These are phyloP conservation scores for Sambucus nigra DNA, from an alignment of 129 eudicot species.

Conservation along the genomic window DNA sequence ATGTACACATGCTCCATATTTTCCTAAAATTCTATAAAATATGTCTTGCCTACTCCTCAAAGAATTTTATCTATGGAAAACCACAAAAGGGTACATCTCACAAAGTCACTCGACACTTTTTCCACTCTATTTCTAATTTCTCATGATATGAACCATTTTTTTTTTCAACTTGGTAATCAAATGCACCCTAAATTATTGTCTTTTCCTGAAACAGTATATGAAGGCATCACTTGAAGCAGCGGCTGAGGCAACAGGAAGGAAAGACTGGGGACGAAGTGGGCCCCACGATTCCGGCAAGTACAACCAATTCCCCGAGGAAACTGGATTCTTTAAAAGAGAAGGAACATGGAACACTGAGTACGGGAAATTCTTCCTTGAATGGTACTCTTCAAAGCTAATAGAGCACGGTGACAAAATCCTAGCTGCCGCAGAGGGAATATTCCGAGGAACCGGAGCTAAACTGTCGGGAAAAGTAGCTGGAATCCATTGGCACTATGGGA, in stretches of 20 bases:
- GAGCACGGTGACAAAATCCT: slow-evolving; percentile 79
- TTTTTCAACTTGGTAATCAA: too few species aligned
- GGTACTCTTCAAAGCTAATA: slow-evolving; percentile 80
- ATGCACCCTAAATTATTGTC: neutral
- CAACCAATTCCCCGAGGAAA: slow-evolving; percentile 86
- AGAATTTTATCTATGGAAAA: too few species aligned
- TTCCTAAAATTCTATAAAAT: too few species aligned
- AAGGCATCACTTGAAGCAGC: slow-evolving; percentile 79
- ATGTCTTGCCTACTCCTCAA: too few species aligned
- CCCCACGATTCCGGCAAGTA: slow-evolving; percentile 86
- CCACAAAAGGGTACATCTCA: too few species aligned
- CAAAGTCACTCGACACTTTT: too few species aligned
- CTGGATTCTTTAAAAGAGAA: slow-evolving; percentile 59
- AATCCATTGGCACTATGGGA: slow-evolving; percentile 91
- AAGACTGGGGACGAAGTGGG: slow-evolving; percentile 76
- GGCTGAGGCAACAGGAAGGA: slow-evolving; percentile 56
- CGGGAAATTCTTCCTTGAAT: slow-evolving; percentile 72
- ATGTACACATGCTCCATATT: too few species aligned
- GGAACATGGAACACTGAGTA: slow-evolving; percentile 86
- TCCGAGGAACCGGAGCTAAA: slow-evolving; percentile 63
- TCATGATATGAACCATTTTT: too few species aligned
- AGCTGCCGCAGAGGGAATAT: slow-evolving; percentile 54
- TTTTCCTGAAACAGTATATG: slow-evolving; percentile 59
- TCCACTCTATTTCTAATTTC: too few species aligned
- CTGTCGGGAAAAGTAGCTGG: slow-evolving; percentile 91